Conservation (phyloP, 768 basidiomycete genomes). For the Leccinum barrowsii region DNA sequence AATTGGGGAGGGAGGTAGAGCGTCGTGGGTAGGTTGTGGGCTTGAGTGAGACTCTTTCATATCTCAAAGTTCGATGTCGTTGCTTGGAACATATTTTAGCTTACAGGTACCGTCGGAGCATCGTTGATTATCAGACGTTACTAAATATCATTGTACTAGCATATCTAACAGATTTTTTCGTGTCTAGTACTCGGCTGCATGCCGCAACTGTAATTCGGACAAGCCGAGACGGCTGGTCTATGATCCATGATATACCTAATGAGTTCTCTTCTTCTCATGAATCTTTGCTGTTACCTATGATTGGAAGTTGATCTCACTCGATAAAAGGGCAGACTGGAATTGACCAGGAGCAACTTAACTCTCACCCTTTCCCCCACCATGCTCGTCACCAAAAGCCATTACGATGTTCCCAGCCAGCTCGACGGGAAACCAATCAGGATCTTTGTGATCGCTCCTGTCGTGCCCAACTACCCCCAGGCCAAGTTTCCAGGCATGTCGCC, state of each 20-base stretch:
- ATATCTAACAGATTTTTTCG: background rate
- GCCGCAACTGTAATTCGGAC: too few relatives aligned
- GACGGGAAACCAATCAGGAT: conserved; percentile 72
- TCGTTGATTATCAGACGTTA: background rate
- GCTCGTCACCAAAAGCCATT: conserved; percentile 77
- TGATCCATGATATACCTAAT: background rate
- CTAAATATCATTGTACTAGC: background rate
- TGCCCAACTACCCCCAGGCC: conserved; percentile 83
- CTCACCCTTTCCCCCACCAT: conserved; percentile 44
- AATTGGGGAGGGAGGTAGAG: conserved; percentile 40
- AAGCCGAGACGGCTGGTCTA: background rate
- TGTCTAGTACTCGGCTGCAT: background rate
- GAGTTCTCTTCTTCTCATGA: background rate
- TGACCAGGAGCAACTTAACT: background rate
- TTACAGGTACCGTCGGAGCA: background rate
- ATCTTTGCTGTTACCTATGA: background rate
- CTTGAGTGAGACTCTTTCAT: conserved; percentile 9
- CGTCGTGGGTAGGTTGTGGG: conserved; percentile 63
- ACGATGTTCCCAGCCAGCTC: conserved; percentile 73
- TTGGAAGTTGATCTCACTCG: background rate
- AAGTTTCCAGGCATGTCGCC: conserved; percentile 72
- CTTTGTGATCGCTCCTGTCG: conserved; percentile 74
- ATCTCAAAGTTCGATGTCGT: background rate
- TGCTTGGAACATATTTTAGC: background rate
- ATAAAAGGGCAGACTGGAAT: too few relatives aligned